A percentile compares a stretch with the other conserved stretches of the same genome.
Conservation (phyloP, 2,329 filamentous ascomycete genomes). For the Penicillium italicum region DNA sequence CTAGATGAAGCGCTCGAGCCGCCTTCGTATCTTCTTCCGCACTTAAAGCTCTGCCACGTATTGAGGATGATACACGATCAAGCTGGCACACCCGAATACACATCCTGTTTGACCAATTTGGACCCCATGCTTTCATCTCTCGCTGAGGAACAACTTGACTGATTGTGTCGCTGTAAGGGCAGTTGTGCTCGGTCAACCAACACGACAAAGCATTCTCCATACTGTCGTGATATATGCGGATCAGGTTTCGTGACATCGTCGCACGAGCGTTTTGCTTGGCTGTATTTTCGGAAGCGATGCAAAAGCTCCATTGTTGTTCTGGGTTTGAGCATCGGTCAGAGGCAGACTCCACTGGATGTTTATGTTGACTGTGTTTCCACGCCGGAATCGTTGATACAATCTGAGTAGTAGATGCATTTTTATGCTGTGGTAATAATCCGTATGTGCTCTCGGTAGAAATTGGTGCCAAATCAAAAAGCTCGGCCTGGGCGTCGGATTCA, state of each 20-base stretch:
- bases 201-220: slow-evolving; percentile 46
- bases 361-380: neutral
- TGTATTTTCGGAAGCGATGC: slow-evolving; percentile 25
- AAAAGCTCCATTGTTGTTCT: neutral
- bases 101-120: slow-evolving; percentile 44
- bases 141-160: slow-evolving; percentile 11
- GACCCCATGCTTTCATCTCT: slow-evolving; percentile 33
- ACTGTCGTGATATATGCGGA: slow-evolving; percentile 45
- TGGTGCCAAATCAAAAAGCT: neutral
- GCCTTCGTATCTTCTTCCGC: slow-evolving; percentile 38
- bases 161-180: slow-evolving; percentile 37
- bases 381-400: neutral
- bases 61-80: slow-evolving; percentile 37
- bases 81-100: slow-evolving; percentile 44
- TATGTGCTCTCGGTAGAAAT: neutral
- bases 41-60: slow-evolving; percentile 38
- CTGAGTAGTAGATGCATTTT: neutral
- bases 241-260: slow-evolving; percentile 37
- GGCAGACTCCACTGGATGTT: neutral
- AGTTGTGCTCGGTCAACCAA: slow-evolving; percentile 45
- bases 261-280: slow-evolving; percentile 35
- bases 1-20: slow-evolving; percentile 40
- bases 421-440: neutral
- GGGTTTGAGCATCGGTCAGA: neutral
- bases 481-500: neutral